phyloP scores from a whole-genome alignment of 78 protist genomes.

The Monocercomonoides exilis region DNA sequence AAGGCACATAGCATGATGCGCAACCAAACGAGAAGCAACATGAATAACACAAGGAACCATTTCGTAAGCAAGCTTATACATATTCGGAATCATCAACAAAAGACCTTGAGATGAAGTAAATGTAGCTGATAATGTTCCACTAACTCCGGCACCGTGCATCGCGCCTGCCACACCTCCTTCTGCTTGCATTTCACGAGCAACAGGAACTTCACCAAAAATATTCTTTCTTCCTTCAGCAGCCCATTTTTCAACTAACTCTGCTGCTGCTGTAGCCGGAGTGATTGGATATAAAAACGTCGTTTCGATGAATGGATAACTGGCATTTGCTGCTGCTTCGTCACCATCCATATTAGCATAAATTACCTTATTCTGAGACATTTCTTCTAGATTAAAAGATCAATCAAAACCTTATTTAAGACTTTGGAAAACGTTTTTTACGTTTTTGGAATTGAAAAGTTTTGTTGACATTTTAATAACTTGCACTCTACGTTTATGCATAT shows the following conservation, averaged over 20 bases:
- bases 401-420: too few species aligned
- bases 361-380: background rate
- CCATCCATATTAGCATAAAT: conserved; percentile 38
- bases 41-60: conserved; percentile 54
- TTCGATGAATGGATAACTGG: conserved; percentile 39
- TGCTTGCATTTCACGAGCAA: conserved; percentile 39
- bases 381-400: too few species aligned
- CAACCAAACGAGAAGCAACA: conserved; percentile 49
- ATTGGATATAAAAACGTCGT: conserved; percentile 49
- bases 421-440: too few species aligned
- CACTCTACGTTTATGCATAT: too few species aligned
- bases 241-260: conserved; percentile 47
- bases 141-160: conserved; percentile 38
- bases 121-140: conserved; percentile 45
- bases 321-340: conserved; percentile 48
- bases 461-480: too few species aligned
- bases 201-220: conserved; percentile 32
- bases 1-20: conserved; percentile 48
- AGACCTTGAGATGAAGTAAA: conserved; percentile 64
- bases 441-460: too few species aligned
- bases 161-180: conserved; percentile 70
- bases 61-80: conserved; percentile 64
- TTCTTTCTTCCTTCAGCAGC: conserved; percentile 27
- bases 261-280: conserved; percentile 52
- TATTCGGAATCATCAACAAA: conserved; percentile 64